A percentile compares a stretch with the other conserved stretches of the same genome.
These are phyloP conservation scores for Microbotryum scabiosae DNA, from an alignment of 1,284 basidiomycete genomes.

Conservation along the genomic window DNA sequence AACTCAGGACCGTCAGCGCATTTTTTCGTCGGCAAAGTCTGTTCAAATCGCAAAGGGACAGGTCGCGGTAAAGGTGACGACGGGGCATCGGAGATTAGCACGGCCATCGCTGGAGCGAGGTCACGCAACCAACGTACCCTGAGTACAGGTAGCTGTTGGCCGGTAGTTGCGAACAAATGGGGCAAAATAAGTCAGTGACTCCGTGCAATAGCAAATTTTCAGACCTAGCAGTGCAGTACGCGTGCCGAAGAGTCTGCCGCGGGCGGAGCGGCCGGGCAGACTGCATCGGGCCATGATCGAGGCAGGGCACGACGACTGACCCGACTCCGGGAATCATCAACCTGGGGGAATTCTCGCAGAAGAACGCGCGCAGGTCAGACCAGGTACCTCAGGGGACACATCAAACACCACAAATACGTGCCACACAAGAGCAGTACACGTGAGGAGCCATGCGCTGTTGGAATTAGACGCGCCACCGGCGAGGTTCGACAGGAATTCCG, in stretches of 20 bases:
- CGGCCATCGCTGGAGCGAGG: too few species aligned
- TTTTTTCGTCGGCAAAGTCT: slow-evolving; percentile 62
- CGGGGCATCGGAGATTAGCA: background rate
- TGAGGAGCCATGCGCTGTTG: slow-evolving; percentile 48
- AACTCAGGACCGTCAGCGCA: slow-evolving; percentile 46
- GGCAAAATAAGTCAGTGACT: too few species aligned
- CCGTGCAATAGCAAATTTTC: too few species aligned
- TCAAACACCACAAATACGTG: slow-evolving; percentile 39
- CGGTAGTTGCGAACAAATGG: slow-evolving; percentile 11
- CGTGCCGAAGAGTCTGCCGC: too few species aligned
- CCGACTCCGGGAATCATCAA: slow-evolving; percentile 71
- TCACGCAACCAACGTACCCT: slow-evolving; percentile 36
- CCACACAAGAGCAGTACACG: slow-evolving; percentile 68
- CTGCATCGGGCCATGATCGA: too few species aligned
- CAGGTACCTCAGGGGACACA: background rate
- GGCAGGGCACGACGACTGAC: slow-evolving; percentile 41
- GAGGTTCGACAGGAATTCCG: too few species aligned
- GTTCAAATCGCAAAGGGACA: background rate
- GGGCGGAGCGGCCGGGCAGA: too few species aligned
- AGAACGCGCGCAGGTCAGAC: background rate
- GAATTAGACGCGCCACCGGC: slow-evolving; percentile 26
- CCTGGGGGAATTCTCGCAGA: slow-evolving; percentile 1
- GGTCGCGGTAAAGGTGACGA: background rate
- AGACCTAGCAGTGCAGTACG: too few species aligned
- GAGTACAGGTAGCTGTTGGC: slow-evolving; percentile 67